Evolutionary conservation across 78 protist genomes (phyloP), one percentile per base, ranked within the genome.

Genomic region (Capsaspora owczarzaki): DNA sequence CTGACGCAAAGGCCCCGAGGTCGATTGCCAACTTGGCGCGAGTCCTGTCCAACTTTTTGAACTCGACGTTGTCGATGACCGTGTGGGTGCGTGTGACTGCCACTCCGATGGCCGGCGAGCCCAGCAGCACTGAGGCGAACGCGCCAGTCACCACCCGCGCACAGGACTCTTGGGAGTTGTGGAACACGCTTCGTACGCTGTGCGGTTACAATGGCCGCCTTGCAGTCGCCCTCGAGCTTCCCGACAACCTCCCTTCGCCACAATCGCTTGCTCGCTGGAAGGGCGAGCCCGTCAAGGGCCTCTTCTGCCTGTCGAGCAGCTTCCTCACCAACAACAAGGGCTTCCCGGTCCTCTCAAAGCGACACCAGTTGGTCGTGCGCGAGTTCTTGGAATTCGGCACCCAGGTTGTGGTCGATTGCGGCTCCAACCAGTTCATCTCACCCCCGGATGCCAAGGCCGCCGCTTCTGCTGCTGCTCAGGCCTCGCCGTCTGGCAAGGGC

Each of bases 271-370:
- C 6, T 3, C 6, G 66, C 31, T 60, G 66, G 66, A 2, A 20
- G 5, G 93, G 89, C 35, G 94, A 90, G 84, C 93, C 93, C 0
- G 74, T 93, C 23, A 82, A 74, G 80, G 80, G 82, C 19, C 61
- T 91, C 20, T 27, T 91, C 35, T 8, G 91, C 0, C 95, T 94
- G n/a, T 83, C 92, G 31, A 4, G 42, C 4, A 35, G 86, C 25
- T 95, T 92, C 43, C 12, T 83, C 47, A 80, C 89, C 33, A 91
- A 95, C 61, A 1, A 16, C 10, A 37, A 43, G 0, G 96, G 95
- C 38, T 89, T 29, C 70, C 98, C 96, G 43, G 81, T 89, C 23
- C 81, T 94, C 51, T 43, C 84, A 8, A 82, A 76, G 70, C 47
- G 63, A 12, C 97, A 94, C 76, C 93, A 91, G 87, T 37, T n/a